Evolutionary conservation across 208 protist species (phyloP).

Genomic region (Leishmania guyanensis): DNA sequence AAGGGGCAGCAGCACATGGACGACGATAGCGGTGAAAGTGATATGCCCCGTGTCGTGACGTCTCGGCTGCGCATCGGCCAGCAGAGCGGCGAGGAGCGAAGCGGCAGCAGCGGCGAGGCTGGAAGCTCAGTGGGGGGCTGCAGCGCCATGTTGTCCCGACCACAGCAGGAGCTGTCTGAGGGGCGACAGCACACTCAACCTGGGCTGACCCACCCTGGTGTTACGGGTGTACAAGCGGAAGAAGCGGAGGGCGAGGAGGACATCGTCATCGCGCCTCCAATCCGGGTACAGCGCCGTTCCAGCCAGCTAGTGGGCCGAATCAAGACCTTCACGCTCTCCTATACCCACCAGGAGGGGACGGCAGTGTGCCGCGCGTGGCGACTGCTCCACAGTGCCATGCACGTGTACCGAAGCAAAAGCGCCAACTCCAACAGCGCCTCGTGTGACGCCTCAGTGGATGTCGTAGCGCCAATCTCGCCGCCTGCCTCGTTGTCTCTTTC

Average conservation of each 20-base stretch:
- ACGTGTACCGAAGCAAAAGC: constrained; percentile 1
- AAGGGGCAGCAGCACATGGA: not conserved
- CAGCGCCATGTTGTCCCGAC: not conserved
- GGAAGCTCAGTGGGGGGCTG: not conserved
- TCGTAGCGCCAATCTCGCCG: not conserved
- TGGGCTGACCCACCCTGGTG: not conserved
- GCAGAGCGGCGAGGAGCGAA: not conserved
- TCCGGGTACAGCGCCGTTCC: constrained; percentile 28
- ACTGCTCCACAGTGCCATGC: constrained; percentile 44
- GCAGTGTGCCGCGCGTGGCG: constrained; percentile 77
- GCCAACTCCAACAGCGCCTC: not conserved
- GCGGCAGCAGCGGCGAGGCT: not conserved
- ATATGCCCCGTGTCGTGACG: not conserved
- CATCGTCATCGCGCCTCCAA: constrained; percentile 10
- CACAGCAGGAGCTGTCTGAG: not conserved
- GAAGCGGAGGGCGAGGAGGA: constrained; percentile 6
- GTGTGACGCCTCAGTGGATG: not conserved
- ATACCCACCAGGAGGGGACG: constrained; percentile 66
- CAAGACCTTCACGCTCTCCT: constrained; percentile 72
- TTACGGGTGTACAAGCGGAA: not conserved
- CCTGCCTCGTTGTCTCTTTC: constrained; percentile 2
- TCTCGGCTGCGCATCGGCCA: not conserved
- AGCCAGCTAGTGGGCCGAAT: constrained; percentile 34
- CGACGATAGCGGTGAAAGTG: not conserved
- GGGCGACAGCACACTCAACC: not conserved